Evolutionary conservation across 257 asterid genomes (phyloP).

Genomic region (Solanum sitiens): DNA sequence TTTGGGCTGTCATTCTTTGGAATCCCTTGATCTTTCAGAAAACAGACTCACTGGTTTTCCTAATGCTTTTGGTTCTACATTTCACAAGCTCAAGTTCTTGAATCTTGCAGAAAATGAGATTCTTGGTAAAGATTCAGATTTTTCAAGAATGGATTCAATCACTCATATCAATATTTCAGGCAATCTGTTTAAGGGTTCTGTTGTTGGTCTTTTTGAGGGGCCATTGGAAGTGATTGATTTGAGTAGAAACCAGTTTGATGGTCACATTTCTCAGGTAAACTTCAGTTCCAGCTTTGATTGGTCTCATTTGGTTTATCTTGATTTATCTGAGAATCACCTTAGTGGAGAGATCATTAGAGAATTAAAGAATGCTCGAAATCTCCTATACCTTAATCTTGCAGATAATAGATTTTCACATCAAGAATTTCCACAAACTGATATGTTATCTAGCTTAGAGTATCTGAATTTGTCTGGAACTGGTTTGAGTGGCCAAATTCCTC

Average conservation of each 20-base stretch:
- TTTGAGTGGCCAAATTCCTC: slow-evolving; percentile 59
- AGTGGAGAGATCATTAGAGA: slow-evolving; percentile 59
- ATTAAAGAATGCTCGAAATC: slow-evolving; percentile 36
- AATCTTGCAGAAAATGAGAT: slow-evolving; percentile 54
- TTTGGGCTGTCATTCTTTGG: slow-evolving; percentile 44
- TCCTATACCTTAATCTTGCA: slow-evolving; percentile 73
- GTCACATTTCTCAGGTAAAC: slow-evolving; percentile 74
- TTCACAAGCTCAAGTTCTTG: slow-evolving; percentile 47
- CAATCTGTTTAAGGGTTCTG: slow-evolving; percentile 65
- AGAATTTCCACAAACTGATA: slow-evolving; percentile 26
- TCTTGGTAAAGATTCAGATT: slow-evolving; percentile 54
- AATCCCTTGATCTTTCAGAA: slow-evolving; percentile 51
- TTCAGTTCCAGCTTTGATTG: slow-evolving; percentile 43
- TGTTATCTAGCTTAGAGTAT: slow-evolving; percentile 48
- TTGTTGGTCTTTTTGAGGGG: slow-evolving; percentile 45
- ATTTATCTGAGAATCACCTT: slow-evolving; percentile 66
- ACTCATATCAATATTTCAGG: slow-evolving; percentile 65
- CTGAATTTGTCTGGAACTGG: slow-evolving; percentile 65
- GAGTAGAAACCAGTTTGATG: slow-evolving; percentile 85
- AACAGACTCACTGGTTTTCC: slow-evolving; percentile 55
- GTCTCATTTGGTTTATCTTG: slow-evolving; percentile 60
- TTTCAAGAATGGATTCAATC: slow-evolving; percentile 37
- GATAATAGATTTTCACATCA: slow-evolving; percentile 61
- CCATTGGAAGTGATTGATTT: slow-evolving; percentile 71
- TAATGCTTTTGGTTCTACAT: slow-evolving; percentile 50